Base-by-base conservation (phyloP, 2,329 filamentous ascomycete genomes). In the Botryotinia convoluta region DNA sequence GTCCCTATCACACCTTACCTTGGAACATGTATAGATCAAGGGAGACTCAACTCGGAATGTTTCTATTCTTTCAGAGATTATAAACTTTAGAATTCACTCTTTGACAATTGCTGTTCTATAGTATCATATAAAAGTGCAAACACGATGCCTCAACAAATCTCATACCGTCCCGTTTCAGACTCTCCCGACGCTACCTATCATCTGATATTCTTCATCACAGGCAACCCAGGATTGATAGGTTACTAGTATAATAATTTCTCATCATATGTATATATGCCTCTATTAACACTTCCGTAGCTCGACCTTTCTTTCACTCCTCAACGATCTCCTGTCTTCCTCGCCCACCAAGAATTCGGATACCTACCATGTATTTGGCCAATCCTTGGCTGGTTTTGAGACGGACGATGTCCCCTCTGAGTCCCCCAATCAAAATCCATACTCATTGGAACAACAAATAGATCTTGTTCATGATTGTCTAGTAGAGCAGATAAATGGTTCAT, bases 171-270 rank as follows among this genome's bases (percentile, higher is more conserved):
- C 6, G 35, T 44, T 26, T 74, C 75, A 32, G 59, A 74, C 35
- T 72, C 74, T 44, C 54, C 74, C 5, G 61, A 71, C 9, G 54
- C 76, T 26, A 63, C 72, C 16, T 76, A 79, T 45, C 73, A 78
- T 74, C 86, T 94, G 68, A 83, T 95, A 77, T 94, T 90, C 83
- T 91, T 93, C 81, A 86, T 95, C 59, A 88, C 91, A 42, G 93
- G 93, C 32, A 95, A 95, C 76, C 93, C 93, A 8, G 93, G 93
- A 8, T 84, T 94, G 29, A 87, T 94, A 69, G 88, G 87, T 72
- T 95, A 93, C 85, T 95, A 95, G 82, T 83, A 83, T 35, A 8
- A 32, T 1, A 6, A 1, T 20, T 18, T 8, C 18, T 35, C 39
- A 9, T 20, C 7, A 32, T 29, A 26, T 29, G 20, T 32, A 7